Percentiles rank a stretch among this genome's conserved stretches.
These are phyloP conservation scores for Phytophthora capsici DNA, from an alignment of 352 stramenopile species.

Conservation along the genomic window DNA sequence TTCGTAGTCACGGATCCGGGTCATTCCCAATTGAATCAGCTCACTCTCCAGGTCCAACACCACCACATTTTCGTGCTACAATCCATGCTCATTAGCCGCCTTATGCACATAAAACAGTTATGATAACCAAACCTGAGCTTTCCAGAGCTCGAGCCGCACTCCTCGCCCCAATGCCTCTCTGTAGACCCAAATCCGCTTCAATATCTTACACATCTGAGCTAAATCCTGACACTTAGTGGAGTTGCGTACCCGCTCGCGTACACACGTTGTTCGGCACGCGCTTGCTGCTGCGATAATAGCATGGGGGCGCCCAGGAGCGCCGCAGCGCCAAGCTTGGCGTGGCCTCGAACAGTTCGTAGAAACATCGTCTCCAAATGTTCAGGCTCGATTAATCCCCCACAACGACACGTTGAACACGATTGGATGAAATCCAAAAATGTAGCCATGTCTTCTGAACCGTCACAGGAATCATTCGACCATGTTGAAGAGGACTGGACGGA, in stretches of 20 bases:
- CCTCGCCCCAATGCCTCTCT: constrained; percentile 81
- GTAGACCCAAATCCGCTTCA: constrained; percentile 5
- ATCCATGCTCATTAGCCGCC: background rate
- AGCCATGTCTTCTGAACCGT: constrained; percentile 31
- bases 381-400: constrained; percentile 4
- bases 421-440: constrained; percentile 21
- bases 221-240: background rate
- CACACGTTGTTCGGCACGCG: constrained; percentile 61
- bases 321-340: constrained; percentile 44
- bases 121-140: constrained; percentile 65
- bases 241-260: constrained; percentile 67
- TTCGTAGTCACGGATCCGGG: constrained; percentile 76
- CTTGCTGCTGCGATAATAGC: constrained; percentile 33
- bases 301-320: constrained; percentile 46
- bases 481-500: constrained; percentile 20
- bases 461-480: constrained; percentile 4
- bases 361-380: constrained; percentile 48
- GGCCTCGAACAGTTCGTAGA: constrained; percentile 39
- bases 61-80: constrained; percentile 87
- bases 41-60: constrained; percentile 87
- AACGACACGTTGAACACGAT: constrained; percentile 23
- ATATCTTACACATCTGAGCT: constrained; percentile 6
- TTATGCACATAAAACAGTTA: background rate
- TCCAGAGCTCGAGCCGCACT: constrained; percentile 86
- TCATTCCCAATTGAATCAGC: constrained; percentile 84